A percentile compares a stretch with the other conserved stretches of the same genome.
Conservation (phyloP, 192 early-diverging fungal genomes). For the Mortierella alpina region DNA sequence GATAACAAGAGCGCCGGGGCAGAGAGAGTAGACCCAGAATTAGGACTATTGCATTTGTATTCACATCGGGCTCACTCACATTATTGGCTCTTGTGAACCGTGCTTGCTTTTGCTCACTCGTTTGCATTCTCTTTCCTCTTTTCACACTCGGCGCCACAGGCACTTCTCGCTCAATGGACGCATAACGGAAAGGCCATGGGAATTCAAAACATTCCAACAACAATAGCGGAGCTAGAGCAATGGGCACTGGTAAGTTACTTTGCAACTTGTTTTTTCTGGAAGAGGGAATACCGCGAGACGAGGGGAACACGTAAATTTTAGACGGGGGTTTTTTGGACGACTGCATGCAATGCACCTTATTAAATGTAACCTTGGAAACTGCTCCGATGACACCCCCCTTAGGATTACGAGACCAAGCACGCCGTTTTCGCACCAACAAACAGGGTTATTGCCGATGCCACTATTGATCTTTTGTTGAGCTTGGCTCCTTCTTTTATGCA, state of each 20-base stretch:
- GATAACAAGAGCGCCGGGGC: not conserved
- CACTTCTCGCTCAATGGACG: conserved; percentile 7
- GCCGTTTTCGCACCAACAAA: conserved; percentile 14
- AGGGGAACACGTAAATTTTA: not conserved
- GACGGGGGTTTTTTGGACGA: not conserved
- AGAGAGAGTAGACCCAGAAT: too few species aligned
- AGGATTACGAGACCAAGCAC: conserved; percentile 26
- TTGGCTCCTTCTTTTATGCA: conserved; percentile 13
- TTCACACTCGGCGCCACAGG: not conserved
- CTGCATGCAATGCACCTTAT: not conserved
- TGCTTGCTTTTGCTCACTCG: not conserved
- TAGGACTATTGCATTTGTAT: not conserved
- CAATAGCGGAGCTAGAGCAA: conserved; percentile 27
- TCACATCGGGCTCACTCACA: not conserved
- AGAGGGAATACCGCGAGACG: not conserved
- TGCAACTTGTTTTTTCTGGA: too few species aligned
- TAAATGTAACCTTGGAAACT: not conserved
- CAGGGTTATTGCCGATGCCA: conserved; percentile 17
- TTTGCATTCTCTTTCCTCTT: conserved; percentile 6
- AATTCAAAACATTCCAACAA: conserved; percentile 56
- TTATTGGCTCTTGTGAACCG: not conserved
- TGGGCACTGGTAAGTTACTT: conserved; percentile 43
- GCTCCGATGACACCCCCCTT: too few species aligned
- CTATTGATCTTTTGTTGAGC: conserved; percentile 9
- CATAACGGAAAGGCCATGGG: conserved; percentile 49